A percentile compares a stretch with the other conserved stretches of the same genome.
Evolutionary conservation across 2,329 filamentous ascomycete species (phyloP).

Genomic region (Aspergillus puulaauensis): DNA sequence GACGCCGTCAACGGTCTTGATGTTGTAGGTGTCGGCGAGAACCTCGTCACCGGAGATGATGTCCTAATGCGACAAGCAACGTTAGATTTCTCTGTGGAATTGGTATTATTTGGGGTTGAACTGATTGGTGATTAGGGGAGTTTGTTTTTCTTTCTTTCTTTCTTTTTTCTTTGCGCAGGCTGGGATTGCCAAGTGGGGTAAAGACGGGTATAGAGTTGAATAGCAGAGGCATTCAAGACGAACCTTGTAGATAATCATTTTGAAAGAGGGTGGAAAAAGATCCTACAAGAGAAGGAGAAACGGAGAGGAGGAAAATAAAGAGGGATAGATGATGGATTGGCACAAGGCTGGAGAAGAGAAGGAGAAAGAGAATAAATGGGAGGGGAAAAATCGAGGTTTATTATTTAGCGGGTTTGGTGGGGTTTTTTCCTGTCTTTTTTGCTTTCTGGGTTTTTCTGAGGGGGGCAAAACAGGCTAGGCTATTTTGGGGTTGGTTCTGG

Average conservation of each 20-base stretch:
- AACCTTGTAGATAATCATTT: constrained; percentile 75
- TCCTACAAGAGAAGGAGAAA: constrained; percentile 23
- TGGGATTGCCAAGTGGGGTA: constrained; percentile 6
- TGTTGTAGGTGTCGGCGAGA: constrained; percentile 89
- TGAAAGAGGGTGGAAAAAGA: constrained; percentile 43
- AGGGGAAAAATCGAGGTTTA: constrained; percentile 31
- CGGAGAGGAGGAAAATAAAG: constrained; percentile 16
- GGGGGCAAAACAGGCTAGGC: not conserved
- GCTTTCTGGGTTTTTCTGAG: constrained; percentile 2
- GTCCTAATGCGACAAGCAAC: constrained; percentile 60
- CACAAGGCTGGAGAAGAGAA: constrained; percentile 26
- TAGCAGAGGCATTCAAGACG: constrained; percentile 7
- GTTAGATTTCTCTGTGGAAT: constrained; percentile 6
- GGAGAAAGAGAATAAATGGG: constrained; percentile 25
- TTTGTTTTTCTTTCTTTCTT: constrained; percentile 1
- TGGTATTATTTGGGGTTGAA: not conserved
- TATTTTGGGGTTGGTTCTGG: constrained; percentile 4
- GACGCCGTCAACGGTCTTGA: constrained; percentile 75
- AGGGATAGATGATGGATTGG: constrained; percentile 24
- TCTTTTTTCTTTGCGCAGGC: not conserved
- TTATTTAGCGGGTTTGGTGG: constrained; percentile 25
- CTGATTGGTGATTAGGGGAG: not conserved
- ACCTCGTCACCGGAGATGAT: constrained; percentile 88
- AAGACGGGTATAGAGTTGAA: not conserved
- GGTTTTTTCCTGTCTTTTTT: constrained; percentile 16